Base-by-base conservation (phyloP, 1,284 basidiomycete genomes). In the Ustilago crameri region DNA sequence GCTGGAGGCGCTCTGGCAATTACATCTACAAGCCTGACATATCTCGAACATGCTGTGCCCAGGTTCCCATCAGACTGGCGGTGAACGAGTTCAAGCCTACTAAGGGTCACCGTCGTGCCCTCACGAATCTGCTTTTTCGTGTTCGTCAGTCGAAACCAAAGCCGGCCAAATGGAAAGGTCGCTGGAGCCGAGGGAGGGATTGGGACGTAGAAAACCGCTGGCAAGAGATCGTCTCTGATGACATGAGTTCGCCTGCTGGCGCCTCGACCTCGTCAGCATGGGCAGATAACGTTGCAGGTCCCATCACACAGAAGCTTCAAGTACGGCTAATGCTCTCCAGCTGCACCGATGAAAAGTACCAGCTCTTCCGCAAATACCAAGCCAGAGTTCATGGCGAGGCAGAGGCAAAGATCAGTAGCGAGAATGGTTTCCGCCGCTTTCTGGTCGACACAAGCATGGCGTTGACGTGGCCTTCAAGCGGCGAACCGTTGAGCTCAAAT, bases 11-110 rank as follows among this genome's bases (percentile, higher is more conserved):
- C 0, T 76, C 75, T 1, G 81, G 81, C 5, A 24, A 59, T 41
- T 81, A 77, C 55, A 10, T 81, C 34, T 82, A 82, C 72, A 79
- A 81, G 50, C 76, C 79, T 1, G 81, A 82, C 51, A 56, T 75
- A 17, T 17, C 45, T 14, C 52, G 78, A 10, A 80, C 76, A 7
- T 82, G 81, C 56, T 82, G 81, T 40, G 56, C 78, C 2, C 81
- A 81, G 30, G 58, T 74, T 17, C 60, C 78, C 0, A 81, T 82
- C 12, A 72, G 80, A 20, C 67, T 76, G 18, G 52, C 56, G 14
- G 68, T 45, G 14, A 32, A 43, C 22, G 30, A 54, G 5, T 78
- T 63, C 50, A 34, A 50, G 26, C 61, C 70, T 4, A 49, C 30
- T 14, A 71, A 75, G 41, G 43, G 53, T n/a, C 72, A 80, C 34